phyloP scores from a whole-genome alignment of 768 basidiomycete genomes.

The Amanita fuliginea region DNA sequence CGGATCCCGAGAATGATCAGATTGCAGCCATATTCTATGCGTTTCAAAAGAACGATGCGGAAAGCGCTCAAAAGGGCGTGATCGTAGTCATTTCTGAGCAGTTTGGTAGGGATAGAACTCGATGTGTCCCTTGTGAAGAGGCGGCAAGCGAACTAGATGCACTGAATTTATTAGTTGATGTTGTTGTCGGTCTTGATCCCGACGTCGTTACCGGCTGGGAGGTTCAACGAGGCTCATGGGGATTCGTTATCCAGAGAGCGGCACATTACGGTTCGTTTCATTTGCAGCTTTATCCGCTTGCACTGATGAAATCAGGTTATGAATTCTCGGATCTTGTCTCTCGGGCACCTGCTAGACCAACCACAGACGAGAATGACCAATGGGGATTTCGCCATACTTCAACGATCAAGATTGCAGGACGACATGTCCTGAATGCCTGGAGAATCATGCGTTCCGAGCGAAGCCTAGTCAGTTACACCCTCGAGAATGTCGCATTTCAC shows the following conservation, averaged over 20 bases:
- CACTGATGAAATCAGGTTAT: constrained; percentile 35
- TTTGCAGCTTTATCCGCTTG: neutral
- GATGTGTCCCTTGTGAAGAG: constrained; percentile 34
- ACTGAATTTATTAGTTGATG: constrained; percentile 66
- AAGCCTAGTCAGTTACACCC: constrained; percentile 66
- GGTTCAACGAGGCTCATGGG: constrained; percentile 82
- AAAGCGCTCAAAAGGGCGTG: constrained; percentile 30
- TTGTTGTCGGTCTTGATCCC: constrained; percentile 71
- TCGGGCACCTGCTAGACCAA: constrained; percentile 47
- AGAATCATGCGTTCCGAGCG: constrained; percentile 83
- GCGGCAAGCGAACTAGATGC: constrained; percentile 70
- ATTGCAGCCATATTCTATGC: constrained; percentile 68
- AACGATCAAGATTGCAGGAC: constrained; percentile 73
- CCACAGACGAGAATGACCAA: constrained; percentile 32
- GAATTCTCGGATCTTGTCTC: constrained; percentile 66
- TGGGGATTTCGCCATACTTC: constrained; percentile 72
- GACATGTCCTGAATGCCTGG: constrained; percentile 92
- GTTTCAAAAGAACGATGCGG: constrained; percentile 41
- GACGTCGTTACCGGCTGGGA: constrained; percentile 94
- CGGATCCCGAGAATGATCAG: constrained; percentile 56
- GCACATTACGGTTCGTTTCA: constrained; percentile 37
- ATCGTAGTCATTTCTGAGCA: constrained; percentile 38
- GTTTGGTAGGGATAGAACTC: constrained; percentile 29
- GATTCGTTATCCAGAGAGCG: constrained; percentile 70
- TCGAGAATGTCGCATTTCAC: constrained; percentile 86